Percentiles rank a stretch among this genome's conserved stretches.
phyloP scores from a whole-genome alignment of 2,329 filamentous ascomycete species.

The Exophiala aquamarina region DNA sequence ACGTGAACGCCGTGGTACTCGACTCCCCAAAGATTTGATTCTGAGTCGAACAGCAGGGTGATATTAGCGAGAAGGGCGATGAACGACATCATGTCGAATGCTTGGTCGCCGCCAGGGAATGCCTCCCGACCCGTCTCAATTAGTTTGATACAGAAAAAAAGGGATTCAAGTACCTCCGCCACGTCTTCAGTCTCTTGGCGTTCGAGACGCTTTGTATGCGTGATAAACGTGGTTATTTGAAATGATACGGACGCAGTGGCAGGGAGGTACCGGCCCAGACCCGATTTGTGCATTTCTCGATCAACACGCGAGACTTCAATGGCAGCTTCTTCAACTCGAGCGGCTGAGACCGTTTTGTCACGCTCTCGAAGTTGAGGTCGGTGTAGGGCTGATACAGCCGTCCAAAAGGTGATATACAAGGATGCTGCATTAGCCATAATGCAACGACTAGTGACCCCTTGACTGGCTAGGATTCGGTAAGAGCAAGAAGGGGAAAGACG shows the following conservation, averaged over 20 bases:
- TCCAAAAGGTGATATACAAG: background rate
- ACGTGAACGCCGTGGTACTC: background rate
- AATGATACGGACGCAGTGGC: background rate
- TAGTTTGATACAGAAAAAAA: slow-evolving; percentile 6
- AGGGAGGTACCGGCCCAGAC: background rate
- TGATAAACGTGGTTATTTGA: slow-evolving; percentile 1
- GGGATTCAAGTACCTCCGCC: background rate
- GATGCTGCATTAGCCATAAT: background rate
- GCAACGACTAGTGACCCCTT: background rate
- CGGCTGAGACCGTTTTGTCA: background rate
- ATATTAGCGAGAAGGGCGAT: background rate
- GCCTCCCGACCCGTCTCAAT: background rate
- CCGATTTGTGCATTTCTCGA: background rate
- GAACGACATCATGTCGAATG: background rate
- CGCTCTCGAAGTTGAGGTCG: background rate
- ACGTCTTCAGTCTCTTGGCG: background rate
- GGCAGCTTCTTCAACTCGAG: slow-evolving; percentile 2
- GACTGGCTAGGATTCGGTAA: background rate
- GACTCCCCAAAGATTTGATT: slow-evolving; percentile 1
- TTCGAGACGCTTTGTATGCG: slow-evolving; percentile 1
- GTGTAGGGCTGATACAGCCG: slow-evolving; percentile 1
- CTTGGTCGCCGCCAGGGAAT: background rate
- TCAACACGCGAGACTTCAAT: background rate
- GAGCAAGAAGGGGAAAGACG: background rate
- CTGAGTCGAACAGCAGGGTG: background rate